Evolutionary conservation across 225 moss, liverwort and hornwort species (phyloP), one percentile per base, ranked within the genome.

Genomic region (Polytrichum commune): DNA sequence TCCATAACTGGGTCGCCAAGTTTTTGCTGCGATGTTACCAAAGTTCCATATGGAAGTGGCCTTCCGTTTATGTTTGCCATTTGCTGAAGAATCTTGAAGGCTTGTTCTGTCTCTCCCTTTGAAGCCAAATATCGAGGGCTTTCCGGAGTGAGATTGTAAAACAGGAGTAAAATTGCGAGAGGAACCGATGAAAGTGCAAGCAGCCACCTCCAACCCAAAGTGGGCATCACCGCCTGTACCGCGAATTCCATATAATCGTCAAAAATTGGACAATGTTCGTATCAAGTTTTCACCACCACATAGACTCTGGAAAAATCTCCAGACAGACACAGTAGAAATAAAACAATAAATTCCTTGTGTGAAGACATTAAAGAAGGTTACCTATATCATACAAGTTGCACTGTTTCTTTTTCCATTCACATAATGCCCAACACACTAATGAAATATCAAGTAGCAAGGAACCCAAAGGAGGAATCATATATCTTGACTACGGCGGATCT

Each of bases 131-230:
- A 95, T 28, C 95, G 80, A 69, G 95, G 95, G 54, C 87, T 89
- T 72, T 95, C 95, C 55, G 95, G 92, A 35, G 92, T 89, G 4
- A 87, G 24, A 67, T 84, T 55, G 81, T 95, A 95, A 76, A 95
- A 92, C 9, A 90, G 30, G 69, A 95, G 89, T 76, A 95, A 69
- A 62, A 90, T 71, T 35, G 92, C 92, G 32, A 95, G 80, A 5
- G 95, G 95, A 62, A 82, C 60, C 9, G 92, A 82, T 20, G 95
- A 95, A 26, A 95, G 64, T 18, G 81, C 87, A 18, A 95, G 81
- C 68, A 95, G 89, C 92, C 92, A 95, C 76, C 95, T 79, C 95
- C 95, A 95, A 66, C 95, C 92, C 69, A 90, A 72, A 53, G 72
- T 81, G 19, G 95, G 95, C 95, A 95, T 95, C 78, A 92, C 90